Evolutionary conservation across 2,329 filamentous ascomycete species (phyloP).

Genomic region (Talaromyces sp.): DNA sequence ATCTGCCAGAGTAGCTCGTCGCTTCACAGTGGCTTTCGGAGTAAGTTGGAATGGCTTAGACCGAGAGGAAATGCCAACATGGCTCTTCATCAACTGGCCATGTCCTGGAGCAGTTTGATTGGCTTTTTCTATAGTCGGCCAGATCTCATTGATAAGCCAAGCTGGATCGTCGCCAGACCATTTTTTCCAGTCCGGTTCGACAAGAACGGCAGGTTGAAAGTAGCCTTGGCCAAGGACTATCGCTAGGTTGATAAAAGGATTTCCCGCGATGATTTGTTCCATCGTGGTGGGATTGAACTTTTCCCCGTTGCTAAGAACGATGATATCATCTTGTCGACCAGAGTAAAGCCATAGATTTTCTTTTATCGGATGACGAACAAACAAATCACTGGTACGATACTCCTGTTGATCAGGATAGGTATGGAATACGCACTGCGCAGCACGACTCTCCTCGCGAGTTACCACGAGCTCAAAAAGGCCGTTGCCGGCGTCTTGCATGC

Average conservation of each 20-base stretch:
- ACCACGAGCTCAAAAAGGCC: conserved; percentile 29
- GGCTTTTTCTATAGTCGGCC: conserved; percentile 46
- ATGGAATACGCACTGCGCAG: conserved; percentile 29
- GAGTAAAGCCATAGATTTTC: conserved; percentile 38
- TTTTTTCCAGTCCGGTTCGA: conserved; percentile 33
- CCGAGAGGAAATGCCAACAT: conserved; percentile 16
- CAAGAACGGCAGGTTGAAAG: conserved; percentile 38
- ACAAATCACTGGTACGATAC: conserved; percentile 42
- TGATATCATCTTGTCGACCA: conserved; percentile 45
- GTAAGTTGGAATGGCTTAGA: conserved; percentile 48
- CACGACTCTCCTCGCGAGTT: conserved; percentile 15
- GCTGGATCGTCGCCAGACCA: neutral
- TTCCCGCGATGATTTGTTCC: conserved; percentile 35
- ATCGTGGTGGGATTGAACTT: conserved; percentile 48
- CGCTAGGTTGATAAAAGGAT: conserved; percentile 32
- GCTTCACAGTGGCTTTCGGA: conserved; percentile 41
- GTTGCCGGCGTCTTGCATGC: conserved; percentile 31
- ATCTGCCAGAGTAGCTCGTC: conserved; percentile 5
- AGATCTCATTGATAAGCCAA: conserved; percentile 45
- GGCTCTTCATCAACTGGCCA: conserved; percentile 36
- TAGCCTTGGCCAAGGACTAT: conserved; percentile 38
- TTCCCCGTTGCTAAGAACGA: conserved; percentile 46
- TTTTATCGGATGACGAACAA: conserved; percentile 35
- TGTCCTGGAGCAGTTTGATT: conserved; percentile 39
- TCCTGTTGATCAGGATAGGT: conserved; percentile 34